These are phyloP conservation scores for Leccinum griseonigrum DNA, from an alignment of 1,284 basidiomycete genomes.

Conservation along the genomic window DNA sequence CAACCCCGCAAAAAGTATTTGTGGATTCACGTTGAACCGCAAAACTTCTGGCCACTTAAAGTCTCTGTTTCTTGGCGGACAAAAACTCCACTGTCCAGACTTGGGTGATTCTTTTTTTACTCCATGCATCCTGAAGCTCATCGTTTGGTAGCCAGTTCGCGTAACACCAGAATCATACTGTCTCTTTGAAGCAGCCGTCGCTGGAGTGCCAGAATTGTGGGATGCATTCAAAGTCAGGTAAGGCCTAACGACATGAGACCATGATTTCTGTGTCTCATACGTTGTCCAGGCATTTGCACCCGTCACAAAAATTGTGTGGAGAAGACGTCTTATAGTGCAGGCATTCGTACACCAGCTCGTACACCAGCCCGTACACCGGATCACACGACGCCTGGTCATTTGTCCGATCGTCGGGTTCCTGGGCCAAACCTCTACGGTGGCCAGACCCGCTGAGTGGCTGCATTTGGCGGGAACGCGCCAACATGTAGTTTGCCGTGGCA, in stretches of 20 bases:
- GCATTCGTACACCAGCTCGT: constrained; percentile 78
- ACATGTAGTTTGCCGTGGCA: constrained; percentile 29
- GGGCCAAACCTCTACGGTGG: constrained; percentile 71
- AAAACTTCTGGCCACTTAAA: constrained; percentile 92
- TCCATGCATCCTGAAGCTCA: constrained; percentile 2
- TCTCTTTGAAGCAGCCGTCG: constrained; percentile 83
- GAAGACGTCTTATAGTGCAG: constrained; percentile 77
- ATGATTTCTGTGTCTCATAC: constrained; percentile 13
- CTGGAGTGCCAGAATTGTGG: constrained; percentile 87
- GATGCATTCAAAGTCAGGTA: constrained; percentile 94
- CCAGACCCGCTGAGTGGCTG: constrained; percentile 41
- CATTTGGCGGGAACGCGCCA: constrained; percentile 27
- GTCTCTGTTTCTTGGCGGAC: constrained; percentile 88
- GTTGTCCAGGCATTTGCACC: constrained; percentile 64
- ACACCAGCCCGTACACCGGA: constrained; percentile 67
- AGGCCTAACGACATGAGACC: constrained; percentile 16
- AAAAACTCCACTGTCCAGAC: constrained; percentile 86
- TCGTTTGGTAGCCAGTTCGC: constrained; percentile 67
- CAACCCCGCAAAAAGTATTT: constrained; percentile 92
- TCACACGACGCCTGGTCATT: constrained; percentile 70
- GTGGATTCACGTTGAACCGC: constrained; percentile 92
- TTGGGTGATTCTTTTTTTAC: constrained; percentile 56
- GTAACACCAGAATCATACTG: constrained; percentile 90
- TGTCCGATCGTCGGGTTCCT: constrained; percentile 62
- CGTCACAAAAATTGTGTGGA: constrained; percentile 73